A percentile compares a stretch with the other conserved stretches of the same genome.
Conservation (phyloP, 2,329 filamentous ascomycete species). For the Ploettnerulaceae sp. region DNA sequence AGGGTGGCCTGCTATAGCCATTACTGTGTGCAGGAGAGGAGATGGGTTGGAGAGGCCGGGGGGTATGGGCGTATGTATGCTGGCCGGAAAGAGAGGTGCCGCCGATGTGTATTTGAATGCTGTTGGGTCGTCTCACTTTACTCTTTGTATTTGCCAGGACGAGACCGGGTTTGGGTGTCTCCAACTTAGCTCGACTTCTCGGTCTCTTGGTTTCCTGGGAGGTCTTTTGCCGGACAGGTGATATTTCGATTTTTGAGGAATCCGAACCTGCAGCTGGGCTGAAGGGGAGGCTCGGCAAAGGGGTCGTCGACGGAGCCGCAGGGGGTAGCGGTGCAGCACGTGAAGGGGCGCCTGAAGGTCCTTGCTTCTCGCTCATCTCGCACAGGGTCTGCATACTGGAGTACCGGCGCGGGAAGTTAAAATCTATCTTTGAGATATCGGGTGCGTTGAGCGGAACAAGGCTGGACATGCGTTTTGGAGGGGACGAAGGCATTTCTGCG, state of each 20-base stretch:
- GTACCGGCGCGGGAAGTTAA: slow-evolving; percentile 21
- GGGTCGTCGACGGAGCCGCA: neutral
- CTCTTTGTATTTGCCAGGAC: neutral
- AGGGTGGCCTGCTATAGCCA: too few relatives aligned
- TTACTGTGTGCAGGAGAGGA: too few relatives aligned
- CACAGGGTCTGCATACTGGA: slow-evolving; percentile 20
- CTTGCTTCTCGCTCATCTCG: slow-evolving; percentile 1
- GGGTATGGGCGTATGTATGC: too few relatives aligned
- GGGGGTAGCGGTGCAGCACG: neutral
- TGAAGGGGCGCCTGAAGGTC: neutral
- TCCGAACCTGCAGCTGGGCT: too few relatives aligned
- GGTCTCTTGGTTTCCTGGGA: neutral
- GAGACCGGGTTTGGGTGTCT: neutral
- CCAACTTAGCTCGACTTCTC: neutral
- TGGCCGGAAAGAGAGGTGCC: too few relatives aligned
- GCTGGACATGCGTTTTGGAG: slow-evolving; percentile 18
- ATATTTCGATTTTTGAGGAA: too few relatives aligned
- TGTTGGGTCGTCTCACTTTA: neutral
- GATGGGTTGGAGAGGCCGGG: too few relatives aligned
- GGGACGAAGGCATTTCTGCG: neutral
- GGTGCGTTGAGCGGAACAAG: slow-evolving; percentile 15
- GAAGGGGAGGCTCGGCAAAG: neutral
- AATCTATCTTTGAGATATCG: slow-evolving; percentile 15
- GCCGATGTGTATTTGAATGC: too few relatives aligned
- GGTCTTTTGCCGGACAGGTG: too few relatives aligned